Base-by-base conservation (phyloP, 345 rosid species). In the Populus pruinosa region DNA sequence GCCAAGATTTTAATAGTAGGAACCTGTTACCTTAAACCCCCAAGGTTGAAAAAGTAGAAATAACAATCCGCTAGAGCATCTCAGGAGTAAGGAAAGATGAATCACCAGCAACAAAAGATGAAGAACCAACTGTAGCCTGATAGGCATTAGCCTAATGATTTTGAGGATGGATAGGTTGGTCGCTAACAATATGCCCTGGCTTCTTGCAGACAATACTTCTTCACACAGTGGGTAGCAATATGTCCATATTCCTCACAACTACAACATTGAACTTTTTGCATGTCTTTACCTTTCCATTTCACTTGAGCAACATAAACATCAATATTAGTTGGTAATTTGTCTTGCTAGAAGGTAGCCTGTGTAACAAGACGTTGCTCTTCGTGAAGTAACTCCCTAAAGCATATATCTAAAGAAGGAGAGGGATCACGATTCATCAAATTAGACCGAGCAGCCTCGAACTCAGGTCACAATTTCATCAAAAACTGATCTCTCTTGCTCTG, bases 401-500 rank as follows among this genome's bases (percentile, higher is more conserved):
- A 63, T 2, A 43, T 38, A 63, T 74, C 77, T 49, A 79, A 69
- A 21, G 69, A 56, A 77, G 5, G 36, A 23, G 39, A 5, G 36
- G 78, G 78, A 72, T 66, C 9, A 1, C 29, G 6, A 47, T 47
- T 79, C 76, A 76, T 67, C 25, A 76, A 21, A 64, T 29, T 72
- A 0, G 78, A 75, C 2, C 35, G 44, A 10, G 36, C 5, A 43
- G 5, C 4, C 49, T 79, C 70, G 69, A 67, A 68, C 3, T 71
- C 11, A 56, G 13, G 12, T 0, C 3, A 5, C 36, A 82, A 41
- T 36, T 78, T 75, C 64, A 82, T 82, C 13, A 76, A 23, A 21
- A 83, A 83, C 5, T 68, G 44, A 76, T 76, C 76, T 25, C 50
- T n/a, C 50, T 83, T 71, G 10, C 75, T 66, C 0, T 53, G 31